Base-by-base conservation (phyloP, 1,284 basidiomycete species). In the Malassezia yamatoensis region DNA sequence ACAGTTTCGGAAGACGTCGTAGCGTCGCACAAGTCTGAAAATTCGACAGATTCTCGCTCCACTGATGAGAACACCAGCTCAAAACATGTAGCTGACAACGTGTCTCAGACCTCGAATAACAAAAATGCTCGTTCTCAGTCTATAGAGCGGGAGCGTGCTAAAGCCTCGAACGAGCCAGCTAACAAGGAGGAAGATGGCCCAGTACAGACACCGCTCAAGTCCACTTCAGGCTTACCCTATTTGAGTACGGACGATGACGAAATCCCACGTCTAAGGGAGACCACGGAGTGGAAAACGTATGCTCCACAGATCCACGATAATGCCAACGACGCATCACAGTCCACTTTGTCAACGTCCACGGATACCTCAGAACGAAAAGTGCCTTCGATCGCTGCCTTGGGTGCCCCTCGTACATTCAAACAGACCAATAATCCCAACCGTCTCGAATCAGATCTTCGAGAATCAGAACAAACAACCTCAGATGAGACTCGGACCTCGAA, bases 241-340 rank as follows among this genome's bases (percentile, higher is more conserved):
- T 49, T 56, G 8, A 24, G 20, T 9, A 16, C 47, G 18, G 50
- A 56, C 49, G 54, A 56, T 29, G 18, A 49, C 10, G 49, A 45
- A 8, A 42, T 56, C 11, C 49, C 39, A n/a, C 36, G 48, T 29
- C 37, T 56, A 18, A 36, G 36, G 5, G 24, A 46, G 36, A 51
- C 54, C 12, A 16, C 42, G 11, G 54, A 56, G n/a, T 56, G 54
- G 49, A 45, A 24, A 18, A 34, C 15, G 2, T 45, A 45, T 33
- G 18, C 43, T 7, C 47, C 44, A 13, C 21, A 34, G 16, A 44
- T 32, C 24, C 47, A 45, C 21, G 48, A 41, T 15, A 29, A 29
- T 29, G 3, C 24, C 24, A 29, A 29, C 7, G 39, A 36, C n/a
- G 45, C 45, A 5, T n/a, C 20, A 2, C 36, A 37, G n/a, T 8